Conservation (phyloP, 2,329 filamentous ascomycete species). For the Hypoxylon sp. region DNA sequence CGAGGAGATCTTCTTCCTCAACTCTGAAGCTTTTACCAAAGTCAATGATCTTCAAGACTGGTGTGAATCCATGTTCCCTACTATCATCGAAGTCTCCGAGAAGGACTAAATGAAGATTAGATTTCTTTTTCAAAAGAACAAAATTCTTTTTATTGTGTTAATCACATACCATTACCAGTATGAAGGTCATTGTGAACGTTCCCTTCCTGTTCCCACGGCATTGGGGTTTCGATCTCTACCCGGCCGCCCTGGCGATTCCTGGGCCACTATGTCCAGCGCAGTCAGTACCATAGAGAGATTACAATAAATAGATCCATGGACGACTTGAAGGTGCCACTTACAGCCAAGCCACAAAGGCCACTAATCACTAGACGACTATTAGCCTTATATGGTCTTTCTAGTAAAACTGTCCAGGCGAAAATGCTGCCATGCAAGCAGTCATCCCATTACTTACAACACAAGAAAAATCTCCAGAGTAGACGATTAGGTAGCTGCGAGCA, state of each 20-base stretch:
- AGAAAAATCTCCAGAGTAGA: constrained; percentile 33
- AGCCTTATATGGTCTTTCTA: constrained; percentile 8
- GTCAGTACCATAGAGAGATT: constrained; percentile 7
- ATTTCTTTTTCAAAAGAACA: too few species aligned
- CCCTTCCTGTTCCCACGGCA: neutral
- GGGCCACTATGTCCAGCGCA: constrained; percentile 26
- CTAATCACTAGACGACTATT: constrained; percentile 24
- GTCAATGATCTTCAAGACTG: constrained; percentile 28
- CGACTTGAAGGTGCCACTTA: constrained; percentile 10
- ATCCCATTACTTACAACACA: constrained; percentile 28
- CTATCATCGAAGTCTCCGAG: constrained; percentile 10
- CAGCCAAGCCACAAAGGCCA: constrained; percentile 18
- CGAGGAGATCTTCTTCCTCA: neutral
- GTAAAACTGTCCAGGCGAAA: neutral
- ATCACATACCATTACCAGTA: constrained; percentile 18
- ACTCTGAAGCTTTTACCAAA: neutral
- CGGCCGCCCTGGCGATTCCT: neutral
- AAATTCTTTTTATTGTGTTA: neutral
- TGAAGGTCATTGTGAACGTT: constrained; percentile 21
- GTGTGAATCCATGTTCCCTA: constrained; percentile 21
- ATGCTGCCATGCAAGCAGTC: neutral
- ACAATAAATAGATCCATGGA: neutral
- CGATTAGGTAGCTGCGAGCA: constrained; percentile 18
- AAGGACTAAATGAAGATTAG: constrained; percentile 16
- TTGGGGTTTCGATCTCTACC: constrained; percentile 15